Conservation (phyloP, 2,329 filamentous ascomycete genomes). For the Alternaria infectoria region DNA sequence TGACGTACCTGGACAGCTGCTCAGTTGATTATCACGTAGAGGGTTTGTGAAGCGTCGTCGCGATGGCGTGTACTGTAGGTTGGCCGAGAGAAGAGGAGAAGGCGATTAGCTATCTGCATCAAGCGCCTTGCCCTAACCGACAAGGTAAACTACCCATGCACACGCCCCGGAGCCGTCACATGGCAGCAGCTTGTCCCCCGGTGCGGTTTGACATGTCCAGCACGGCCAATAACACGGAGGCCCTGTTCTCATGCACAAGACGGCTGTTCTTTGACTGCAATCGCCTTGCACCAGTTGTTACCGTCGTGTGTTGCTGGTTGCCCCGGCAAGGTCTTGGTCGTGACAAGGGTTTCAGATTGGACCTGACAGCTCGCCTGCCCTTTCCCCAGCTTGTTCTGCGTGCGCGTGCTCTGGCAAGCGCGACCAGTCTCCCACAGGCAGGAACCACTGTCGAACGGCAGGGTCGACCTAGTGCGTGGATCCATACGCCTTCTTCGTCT, state of each 20-base stretch:
- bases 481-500: neutral
- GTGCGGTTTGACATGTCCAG: neutral
- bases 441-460: neutral
- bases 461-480: neutral
- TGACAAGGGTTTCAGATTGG: slow-evolving; percentile 12
- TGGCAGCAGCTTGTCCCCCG: slow-evolving; percentile 2
- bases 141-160: slow-evolving; percentile 9
- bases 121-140: slow-evolving; percentile 12
- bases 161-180: slow-evolving; percentile 12
- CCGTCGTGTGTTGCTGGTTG: neutral
- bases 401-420: neutral
- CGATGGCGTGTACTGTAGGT: neutral
- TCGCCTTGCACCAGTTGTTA: neutral
- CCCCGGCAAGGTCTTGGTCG: neutral
- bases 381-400: slow-evolving; percentile 3
- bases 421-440: neutral
- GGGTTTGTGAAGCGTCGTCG: slow-evolving; percentile 1
- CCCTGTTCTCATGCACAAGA: neutral
- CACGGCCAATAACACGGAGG: neutral
- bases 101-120: slow-evolving; percentile 16
- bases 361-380: slow-evolving; percentile 11
- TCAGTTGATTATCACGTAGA: neutral
- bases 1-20: slow-evolving; percentile 10
- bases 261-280: neutral
- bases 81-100: slow-evolving; percentile 11